Conservation (phyloP, 257 asterid species). For the Haberlea rhodopensis region DNA sequence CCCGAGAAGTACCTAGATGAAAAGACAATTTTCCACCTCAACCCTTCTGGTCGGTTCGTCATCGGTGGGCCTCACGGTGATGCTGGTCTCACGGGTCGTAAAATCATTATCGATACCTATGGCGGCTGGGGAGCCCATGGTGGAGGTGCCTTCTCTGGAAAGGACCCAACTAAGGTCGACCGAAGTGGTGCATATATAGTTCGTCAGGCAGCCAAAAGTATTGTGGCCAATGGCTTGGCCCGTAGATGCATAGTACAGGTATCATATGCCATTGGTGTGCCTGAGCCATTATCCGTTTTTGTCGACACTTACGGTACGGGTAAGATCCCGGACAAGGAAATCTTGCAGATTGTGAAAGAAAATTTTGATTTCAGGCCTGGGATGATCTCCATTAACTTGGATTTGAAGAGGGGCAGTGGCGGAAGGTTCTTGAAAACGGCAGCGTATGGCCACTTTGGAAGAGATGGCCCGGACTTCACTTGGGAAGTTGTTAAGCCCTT, state of each 20-base stretch:
- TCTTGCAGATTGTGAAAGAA: slow-evolving; percentile 36
- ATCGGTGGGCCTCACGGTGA: slow-evolving; percentile 49
- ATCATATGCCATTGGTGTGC: slow-evolving; percentile 40
- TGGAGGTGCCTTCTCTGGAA: slow-evolving; percentile 43
- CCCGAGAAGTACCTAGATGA: slow-evolving; percentile 40
- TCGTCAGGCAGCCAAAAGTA: slow-evolving; percentile 45
- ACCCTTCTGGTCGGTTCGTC: slow-evolving; percentile 41
- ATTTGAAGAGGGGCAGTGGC: slow-evolving; percentile 40
- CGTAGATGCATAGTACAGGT: slow-evolving; percentile 42
- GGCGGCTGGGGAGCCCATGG: slow-evolving; percentile 46
- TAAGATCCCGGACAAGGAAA: slow-evolving; percentile 40
- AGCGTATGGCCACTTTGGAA: slow-evolving; percentile 38
- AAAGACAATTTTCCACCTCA: slow-evolving; percentile 46
- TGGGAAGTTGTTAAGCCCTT: slow-evolving; percentile 46
- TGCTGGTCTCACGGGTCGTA: slow-evolving; percentile 45
- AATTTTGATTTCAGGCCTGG: slow-evolving; percentile 40
- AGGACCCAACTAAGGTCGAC: slow-evolving; percentile 45
- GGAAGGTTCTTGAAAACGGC: slow-evolving; percentile 41
- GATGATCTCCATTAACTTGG: slow-evolving; percentile 43
- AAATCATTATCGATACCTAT: slow-evolving; percentile 40
- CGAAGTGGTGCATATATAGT: slow-evolving; percentile 41
- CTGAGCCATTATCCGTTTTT: slow-evolving; percentile 35
- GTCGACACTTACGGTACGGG: slow-evolving; percentile 39
- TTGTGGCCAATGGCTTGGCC: slow-evolving; percentile 40
- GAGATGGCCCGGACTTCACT: slow-evolving; percentile 39